These are phyloP conservation scores for Fusarium circinatum DNA, from an alignment of 2,329 filamentous ascomycete species.

Conservation along the genomic window DNA sequence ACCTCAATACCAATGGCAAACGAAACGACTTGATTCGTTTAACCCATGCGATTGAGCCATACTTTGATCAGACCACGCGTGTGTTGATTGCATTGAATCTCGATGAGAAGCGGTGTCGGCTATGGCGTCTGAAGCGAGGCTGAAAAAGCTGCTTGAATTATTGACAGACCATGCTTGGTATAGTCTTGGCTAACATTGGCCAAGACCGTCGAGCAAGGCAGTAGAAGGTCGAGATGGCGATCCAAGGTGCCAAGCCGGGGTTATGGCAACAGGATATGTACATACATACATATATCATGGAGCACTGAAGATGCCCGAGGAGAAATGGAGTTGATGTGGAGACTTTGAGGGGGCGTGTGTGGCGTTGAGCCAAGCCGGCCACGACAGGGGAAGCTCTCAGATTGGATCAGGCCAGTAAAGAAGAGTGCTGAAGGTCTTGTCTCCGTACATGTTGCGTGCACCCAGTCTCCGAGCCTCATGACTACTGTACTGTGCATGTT, in stretches of 20 bases:
- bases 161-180: conserved; percentile 2
- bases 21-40: not conserved
- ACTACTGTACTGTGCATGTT: not conserved
- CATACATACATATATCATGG: conserved; percentile 1
- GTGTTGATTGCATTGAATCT: conserved; percentile 16
- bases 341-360: conserved; percentile 21
- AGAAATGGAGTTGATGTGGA: conserved; percentile 16
- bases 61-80: conserved; percentile 1
- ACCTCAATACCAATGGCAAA: not conserved
- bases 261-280: conserved; percentile 27
- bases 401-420: not conserved
- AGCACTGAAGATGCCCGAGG: not conserved
- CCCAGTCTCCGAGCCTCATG: not conserved
- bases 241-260: conserved; percentile 36
- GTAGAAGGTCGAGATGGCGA: conserved; percentile 18
- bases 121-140: conserved; percentile 6
- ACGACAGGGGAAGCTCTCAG: conserved; percentile 7
- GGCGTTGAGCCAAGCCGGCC: conserved; percentile 18
- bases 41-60: not conserved
- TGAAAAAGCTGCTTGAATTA: conserved; percentile 7
- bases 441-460: not conserved
- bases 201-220: conserved; percentile 35
- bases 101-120: conserved; percentile 16
- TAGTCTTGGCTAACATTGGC: conserved; percentile 30
- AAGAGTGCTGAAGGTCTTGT: not conserved